A percentile compares a stretch with the other conserved stretches of the same genome.
These are phyloP conservation scores for Hyaloperonospora brassicae DNA, from an alignment of 352 stramenopile genomes.

Conservation along the genomic window DNA sequence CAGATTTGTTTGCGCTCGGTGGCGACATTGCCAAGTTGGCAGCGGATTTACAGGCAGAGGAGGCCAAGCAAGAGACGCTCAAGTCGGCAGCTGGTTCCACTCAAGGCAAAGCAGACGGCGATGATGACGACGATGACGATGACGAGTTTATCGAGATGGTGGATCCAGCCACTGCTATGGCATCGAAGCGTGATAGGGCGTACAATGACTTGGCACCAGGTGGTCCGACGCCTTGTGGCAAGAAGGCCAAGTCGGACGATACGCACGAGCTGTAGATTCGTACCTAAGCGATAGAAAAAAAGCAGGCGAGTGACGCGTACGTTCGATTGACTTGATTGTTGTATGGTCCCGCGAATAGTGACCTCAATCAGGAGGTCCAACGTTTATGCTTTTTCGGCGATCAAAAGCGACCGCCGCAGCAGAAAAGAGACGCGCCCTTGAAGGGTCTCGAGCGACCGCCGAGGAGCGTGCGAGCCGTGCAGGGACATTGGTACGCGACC, in stretches of 20 bases:
- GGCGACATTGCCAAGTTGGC: slow-evolving; percentile 58
- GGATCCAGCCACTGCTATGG: slow-evolving; percentile 10
- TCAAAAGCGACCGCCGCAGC: slow-evolving; percentile 10
- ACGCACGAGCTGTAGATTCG: slow-evolving; percentile 23
- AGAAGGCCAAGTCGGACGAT: slow-evolving; percentile 24
- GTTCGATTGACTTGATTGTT: slow-evolving; percentile 8
- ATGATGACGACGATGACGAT: slow-evolving; percentile 27
- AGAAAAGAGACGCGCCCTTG: slow-evolving; percentile 7
- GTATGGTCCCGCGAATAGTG: slow-evolving; percentile 1
- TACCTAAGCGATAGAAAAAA: slow-evolving; percentile 18
- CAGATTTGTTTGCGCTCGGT: slow-evolving; percentile 68
- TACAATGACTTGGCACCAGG: background rate
- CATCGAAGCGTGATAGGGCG: slow-evolving; percentile 23
- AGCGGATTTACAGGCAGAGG: slow-evolving; percentile 29
- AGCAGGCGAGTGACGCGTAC: background rate
- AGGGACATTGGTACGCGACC: background rate
- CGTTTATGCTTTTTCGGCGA: slow-evolving; percentile 3
- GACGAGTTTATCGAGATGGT: slow-evolving; percentile 25
- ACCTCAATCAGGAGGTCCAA: background rate
- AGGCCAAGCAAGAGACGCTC: slow-evolving; percentile 29
- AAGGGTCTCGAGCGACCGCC: slow-evolving; percentile 7
- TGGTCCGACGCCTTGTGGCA: slow-evolving; percentile 10
- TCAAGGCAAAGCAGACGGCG: slow-evolving; percentile 12
- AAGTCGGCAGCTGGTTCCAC: slow-evolving; percentile 12
- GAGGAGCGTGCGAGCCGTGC: slow-evolving; percentile 1